Percentiles rank a stretch among this genome's conserved stretches.
Evolutionary conservation across 495 filamentous ascomycete species (phyloP).

Genomic region (Penicillium canariense): DNA sequence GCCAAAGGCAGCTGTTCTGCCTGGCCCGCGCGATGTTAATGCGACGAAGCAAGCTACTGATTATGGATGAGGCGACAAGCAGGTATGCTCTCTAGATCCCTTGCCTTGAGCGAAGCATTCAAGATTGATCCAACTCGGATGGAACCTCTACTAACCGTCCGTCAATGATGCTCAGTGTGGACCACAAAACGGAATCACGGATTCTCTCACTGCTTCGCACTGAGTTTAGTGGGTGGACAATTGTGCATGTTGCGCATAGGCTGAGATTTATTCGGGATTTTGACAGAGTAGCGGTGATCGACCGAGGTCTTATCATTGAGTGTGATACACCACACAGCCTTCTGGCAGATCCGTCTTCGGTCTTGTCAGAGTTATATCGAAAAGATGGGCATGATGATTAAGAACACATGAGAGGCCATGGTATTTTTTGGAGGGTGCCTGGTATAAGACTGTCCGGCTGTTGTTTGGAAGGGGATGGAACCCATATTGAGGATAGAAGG

Average conservation of each 20-base stretch:
- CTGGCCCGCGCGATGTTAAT: constrained; percentile 25
- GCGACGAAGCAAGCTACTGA: constrained; percentile 7
- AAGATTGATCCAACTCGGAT: too few relatives aligned
- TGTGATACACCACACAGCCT: too few relatives aligned
- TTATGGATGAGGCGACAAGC: constrained; percentile 33
- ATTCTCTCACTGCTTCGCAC: constrained; percentile 28
- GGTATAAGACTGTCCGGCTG: too few relatives aligned
- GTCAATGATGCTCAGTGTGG: constrained; percentile 13
- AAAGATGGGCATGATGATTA: too few relatives aligned
- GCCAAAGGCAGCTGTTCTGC: constrained; percentile 42
- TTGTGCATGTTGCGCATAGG: constrained; percentile 45
- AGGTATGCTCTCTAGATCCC: constrained; percentile 13
- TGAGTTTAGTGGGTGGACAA: constrained; percentile 37
- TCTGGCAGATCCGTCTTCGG: too few relatives aligned
- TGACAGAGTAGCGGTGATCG: constrained; percentile 2
- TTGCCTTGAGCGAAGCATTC: neutral
- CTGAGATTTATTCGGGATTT: neutral
- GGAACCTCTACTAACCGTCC: neutral
- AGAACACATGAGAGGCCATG: too few relatives aligned
- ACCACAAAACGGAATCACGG: constrained; percentile 20
- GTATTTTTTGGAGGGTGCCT: too few relatives aligned
- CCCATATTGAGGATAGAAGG: too few relatives aligned
- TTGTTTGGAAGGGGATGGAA: too few relatives aligned
- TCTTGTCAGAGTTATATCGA: too few relatives aligned
- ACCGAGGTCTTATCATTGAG: neutral